Percentiles rank a stretch among this genome's conserved stretches.
phyloP scores from a whole-genome alignment of 305 asterid genomes.

The Fraxinus paxiana region DNA sequence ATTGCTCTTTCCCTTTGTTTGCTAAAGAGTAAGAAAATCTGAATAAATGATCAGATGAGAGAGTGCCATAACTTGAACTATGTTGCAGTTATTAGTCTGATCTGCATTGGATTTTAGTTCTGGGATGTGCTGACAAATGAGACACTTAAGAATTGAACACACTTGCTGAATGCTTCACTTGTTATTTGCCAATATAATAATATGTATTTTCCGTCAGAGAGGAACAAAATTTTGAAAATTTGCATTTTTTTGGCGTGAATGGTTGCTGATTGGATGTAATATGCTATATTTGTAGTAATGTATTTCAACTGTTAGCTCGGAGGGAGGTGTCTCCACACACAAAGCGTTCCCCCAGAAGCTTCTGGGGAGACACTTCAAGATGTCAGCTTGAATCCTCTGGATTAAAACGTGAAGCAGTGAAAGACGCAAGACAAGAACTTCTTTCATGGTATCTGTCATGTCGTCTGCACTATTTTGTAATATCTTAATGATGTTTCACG shows the following conservation, averaged over 20 bases:
- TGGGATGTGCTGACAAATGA: background rate
- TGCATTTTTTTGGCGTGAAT: background rate
- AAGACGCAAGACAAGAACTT: conserved; percentile 73
- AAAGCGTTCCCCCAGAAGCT: conserved; percentile 58
- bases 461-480: background rate
- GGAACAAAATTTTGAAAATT: background rate
- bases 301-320: conserved; percentile 58
- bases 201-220: background rate
- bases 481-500: background rate
- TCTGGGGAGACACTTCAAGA: conserved; percentile 58
- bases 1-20: background rate
- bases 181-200: background rate
- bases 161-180: background rate
- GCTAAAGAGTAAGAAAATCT: background rate
- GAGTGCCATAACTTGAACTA: background rate
- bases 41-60: background rate
- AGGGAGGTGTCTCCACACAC: conserved; percentile 82
- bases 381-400: conserved; percentile 37
- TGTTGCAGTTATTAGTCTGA: background rate
- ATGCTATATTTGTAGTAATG: conserved; percentile 51
- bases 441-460: conserved; percentile 65
- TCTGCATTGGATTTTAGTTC: background rate
- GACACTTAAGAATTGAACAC: background rate
- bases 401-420: conserved; percentile 44
- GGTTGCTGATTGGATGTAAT: conserved; percentile 16